A percentile compares a stretch with the other conserved stretches of the same genome.
phyloP scores from a whole-genome alignment of 2,329 filamentous ascomycete species.

The Pseudocercospora vitis region DNA sequence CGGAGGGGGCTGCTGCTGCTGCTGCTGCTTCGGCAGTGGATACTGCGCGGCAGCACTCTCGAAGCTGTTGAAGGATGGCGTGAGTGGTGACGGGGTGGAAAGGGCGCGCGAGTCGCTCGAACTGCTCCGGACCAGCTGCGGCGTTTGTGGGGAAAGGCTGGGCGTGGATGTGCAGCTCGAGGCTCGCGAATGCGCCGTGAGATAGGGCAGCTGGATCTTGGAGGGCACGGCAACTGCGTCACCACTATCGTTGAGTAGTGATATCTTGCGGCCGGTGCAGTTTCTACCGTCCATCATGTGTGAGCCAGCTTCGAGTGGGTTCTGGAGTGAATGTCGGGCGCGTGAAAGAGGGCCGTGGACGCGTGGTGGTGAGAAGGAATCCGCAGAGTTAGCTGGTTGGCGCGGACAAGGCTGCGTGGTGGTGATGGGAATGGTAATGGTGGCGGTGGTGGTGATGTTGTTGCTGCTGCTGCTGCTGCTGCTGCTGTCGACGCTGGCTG shows the following conservation, averaged over 20 bases:
- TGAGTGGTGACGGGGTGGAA: constrained; percentile 50
- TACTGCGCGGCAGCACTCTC: constrained; percentile 23
- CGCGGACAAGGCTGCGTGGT: too few relatives aligned
- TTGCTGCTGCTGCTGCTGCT: too few relatives aligned
- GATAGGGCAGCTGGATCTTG: constrained; percentile 30
- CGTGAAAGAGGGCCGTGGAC: background rate
- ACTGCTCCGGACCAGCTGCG: constrained; percentile 47
- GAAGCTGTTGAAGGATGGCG: constrained; percentile 43
- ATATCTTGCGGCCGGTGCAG: constrained; percentile 51
- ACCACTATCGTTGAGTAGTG: constrained; percentile 51
- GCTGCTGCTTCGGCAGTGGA: constrained; percentile 25
- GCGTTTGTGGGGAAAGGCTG: constrained; percentile 48
- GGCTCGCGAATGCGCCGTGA: constrained; percentile 25
- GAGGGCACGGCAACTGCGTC: constrained; percentile 29
- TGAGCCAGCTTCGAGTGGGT: constrained; percentile 29
- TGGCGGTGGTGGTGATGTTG: too few relatives aligned
- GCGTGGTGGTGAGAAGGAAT: too few relatives aligned
- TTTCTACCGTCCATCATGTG: constrained; percentile 54
- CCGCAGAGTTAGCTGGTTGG: too few relatives aligned
- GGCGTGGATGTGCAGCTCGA: constrained; percentile 49
- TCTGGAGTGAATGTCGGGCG: constrained; percentile 3
- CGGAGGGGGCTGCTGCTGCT: constrained; percentile 14
- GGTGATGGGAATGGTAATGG: too few relatives aligned
- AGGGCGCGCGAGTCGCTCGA: constrained; percentile 48
- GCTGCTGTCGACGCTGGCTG: too few relatives aligned